Conservation (phyloP, 768 basidiomycete species). For the Xanthoconium purpureum region DNA sequence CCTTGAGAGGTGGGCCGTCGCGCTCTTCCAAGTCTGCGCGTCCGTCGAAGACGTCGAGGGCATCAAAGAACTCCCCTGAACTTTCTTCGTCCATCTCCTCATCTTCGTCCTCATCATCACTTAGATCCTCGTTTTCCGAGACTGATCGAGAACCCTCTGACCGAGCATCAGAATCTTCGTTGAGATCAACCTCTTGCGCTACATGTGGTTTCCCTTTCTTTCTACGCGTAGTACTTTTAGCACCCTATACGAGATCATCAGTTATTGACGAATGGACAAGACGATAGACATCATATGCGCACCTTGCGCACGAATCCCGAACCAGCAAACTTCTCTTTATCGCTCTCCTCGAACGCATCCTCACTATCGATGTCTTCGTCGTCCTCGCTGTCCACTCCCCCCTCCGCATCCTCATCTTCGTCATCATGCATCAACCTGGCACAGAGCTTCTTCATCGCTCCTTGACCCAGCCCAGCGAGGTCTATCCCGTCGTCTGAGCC, state of each 20-base stretch:
- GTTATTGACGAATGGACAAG: neutral
- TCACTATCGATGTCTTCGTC: constrained; percentile 89
- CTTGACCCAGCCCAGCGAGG: constrained; percentile 26
- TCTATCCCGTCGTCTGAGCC: constrained; percentile 43
- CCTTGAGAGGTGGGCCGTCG: constrained; percentile 9
- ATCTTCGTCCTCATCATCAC: constrained; percentile 20
- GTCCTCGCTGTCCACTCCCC: constrained; percentile 57
- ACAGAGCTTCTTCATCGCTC: constrained; percentile 34
- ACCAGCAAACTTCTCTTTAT: constrained; percentile 73
- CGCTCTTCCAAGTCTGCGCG: constrained; percentile 39
- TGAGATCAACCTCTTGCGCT: constrained; percentile 59
- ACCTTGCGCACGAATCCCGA: constrained; percentile 40
- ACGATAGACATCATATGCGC: neutral
- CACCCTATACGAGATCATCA: constrained; percentile 10
- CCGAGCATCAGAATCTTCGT: constrained; percentile 50
- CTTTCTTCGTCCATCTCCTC: constrained; percentile 48
- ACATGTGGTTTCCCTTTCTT: constrained; percentile 25
- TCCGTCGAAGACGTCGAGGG: constrained; percentile 66
- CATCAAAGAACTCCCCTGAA: constrained; percentile 57
- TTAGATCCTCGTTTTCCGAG: constrained; percentile 27
- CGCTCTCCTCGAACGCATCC: constrained; percentile 77
- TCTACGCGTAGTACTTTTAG: constrained; percentile 21
- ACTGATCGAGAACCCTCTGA: constrained; percentile 18
- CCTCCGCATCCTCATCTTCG: constrained; percentile 41
- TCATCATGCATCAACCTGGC: constrained; percentile 52